Evolutionary conservation across 2,329 filamentous ascomycete genomes (phyloP), one percentile per base, ranked within the genome.

Genomic region (Teratosphaeria zuluensis): DNA sequence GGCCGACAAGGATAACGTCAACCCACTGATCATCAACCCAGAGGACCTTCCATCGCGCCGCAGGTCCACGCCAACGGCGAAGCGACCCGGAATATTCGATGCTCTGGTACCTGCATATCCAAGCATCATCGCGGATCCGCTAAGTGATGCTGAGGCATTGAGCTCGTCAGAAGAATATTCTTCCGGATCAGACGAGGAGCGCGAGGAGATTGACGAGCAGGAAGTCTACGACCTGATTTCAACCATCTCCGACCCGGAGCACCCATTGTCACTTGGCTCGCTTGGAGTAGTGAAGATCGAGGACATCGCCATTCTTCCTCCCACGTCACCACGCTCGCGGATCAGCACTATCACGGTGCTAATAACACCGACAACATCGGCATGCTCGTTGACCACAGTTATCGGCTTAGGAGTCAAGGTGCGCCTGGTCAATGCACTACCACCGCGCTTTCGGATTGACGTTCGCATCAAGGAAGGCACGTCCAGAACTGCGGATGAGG

Each of bases 151-250:
- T n/a, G 66, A 70, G 64, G 62, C 70, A 62, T 16, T 53, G 51
- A 14, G 24, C 12, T 67, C 71, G 64, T 63, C 61, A 19, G 78
- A 80, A 1, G 79, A 61, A 54, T 67, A 72, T 54, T 74, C 74
- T 7, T 72, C 69, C n/a, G 73, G 74, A 54, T 77, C 73, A 55
- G 77, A 83, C 55, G 83, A 86, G 59, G 80, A 84, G 1, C 80
- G 85, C 38, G 92, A 97, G 67, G 88, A 89, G 59, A 96, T 99
- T 65, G 94, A 99, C 71, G 90, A 95, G 73, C 94, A 96, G 74
- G 94, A 99, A 75, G 92, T 99, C 51, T 99, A 92, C 72, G 92
- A 99, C 77, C 82, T 99, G 61, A 94, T 99, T 68, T 90, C 91
- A 63, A 88, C 89, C 66, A 96, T 99, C 69, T 92, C 90, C 28